Percentiles rank a stretch among this genome's conserved stretches.
Evolutionary conservation across 306 rosid genomes (phyloP).

Genomic region (Trifolium pratense): DNA sequence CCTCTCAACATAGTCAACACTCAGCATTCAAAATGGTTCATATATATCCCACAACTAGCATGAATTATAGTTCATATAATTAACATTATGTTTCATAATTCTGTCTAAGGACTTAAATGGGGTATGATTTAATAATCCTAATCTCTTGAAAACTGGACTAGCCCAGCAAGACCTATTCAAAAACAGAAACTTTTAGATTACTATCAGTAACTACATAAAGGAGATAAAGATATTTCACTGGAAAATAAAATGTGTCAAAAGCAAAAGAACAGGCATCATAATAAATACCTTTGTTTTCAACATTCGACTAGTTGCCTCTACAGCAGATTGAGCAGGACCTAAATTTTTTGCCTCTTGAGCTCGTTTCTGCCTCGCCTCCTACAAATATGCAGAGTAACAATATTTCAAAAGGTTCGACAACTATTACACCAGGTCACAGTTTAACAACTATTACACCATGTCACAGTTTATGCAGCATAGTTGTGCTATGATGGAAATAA

Average conservation of each 20-base stretch:
- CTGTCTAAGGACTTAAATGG: background rate
- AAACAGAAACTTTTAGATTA: background rate
- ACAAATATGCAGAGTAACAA: constrained; percentile 5
- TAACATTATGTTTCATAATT: background rate
- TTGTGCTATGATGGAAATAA: background rate
- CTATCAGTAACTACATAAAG: background rate
- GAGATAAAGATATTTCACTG: background rate
- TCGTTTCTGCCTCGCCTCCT: constrained; percentile 62
- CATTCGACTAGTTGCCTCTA: constrained; percentile 70
- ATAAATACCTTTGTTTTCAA: constrained; percentile 63
- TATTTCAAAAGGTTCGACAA: background rate
- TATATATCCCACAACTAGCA: background rate
- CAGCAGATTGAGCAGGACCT: constrained; percentile 75
- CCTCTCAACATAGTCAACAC: background rate
- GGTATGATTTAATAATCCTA: background rate
- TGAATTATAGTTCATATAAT: background rate
- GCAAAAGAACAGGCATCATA: background rate
- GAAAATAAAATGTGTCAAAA: background rate
- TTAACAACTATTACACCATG: no score
- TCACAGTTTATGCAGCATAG: no score
- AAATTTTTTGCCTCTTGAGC: constrained; percentile 53
- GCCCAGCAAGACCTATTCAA: background rate
- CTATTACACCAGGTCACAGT: background rate
- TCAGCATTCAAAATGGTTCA: background rate
- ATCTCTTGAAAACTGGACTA: constrained; percentile 21